Percentiles rank a stretch among this genome's conserved stretches.
phyloP scores from a whole-genome alignment of 371 early-diverging fungal genomes.

The Apophysomyces trapeziformis region DNA sequence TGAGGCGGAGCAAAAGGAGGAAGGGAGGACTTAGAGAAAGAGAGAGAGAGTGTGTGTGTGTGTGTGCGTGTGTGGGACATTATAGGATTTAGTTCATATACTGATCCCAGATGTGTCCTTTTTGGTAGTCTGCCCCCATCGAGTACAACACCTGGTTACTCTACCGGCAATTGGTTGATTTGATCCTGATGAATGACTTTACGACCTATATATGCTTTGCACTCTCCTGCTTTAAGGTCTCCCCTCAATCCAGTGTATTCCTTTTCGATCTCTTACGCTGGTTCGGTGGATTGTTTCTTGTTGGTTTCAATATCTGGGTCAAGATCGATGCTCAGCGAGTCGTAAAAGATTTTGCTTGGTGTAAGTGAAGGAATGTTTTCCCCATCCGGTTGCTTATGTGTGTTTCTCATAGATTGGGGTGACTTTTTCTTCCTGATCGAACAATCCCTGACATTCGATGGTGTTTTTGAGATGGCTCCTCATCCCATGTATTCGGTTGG shows the following conservation, averaged over 20 bases:
- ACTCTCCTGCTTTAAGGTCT: constrained; percentile 68
- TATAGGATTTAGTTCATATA: no score
- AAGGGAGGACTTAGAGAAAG: no score
- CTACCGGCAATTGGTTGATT: constrained; percentile 92
- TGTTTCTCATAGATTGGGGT: constrained; percentile 83
- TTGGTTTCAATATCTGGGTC: constrained; percentile 94
- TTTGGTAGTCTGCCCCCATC: constrained; percentile 71
- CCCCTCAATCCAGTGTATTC: constrained; percentile 53
- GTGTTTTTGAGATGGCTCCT: constrained; percentile 96
- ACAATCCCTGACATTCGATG: constrained; percentile 87
- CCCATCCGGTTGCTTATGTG: not conserved
- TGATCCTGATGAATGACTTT: constrained; percentile 93
- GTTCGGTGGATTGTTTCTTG: constrained; percentile 76
- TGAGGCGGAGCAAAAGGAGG: no score
- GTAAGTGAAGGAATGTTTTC: constrained; percentile 52
- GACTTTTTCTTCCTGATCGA: constrained; percentile 96
- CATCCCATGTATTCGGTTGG: constrained; percentile 99
- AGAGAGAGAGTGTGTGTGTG: no score
- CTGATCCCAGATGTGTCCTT: not conserved
- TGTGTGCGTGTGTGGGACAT: no score
- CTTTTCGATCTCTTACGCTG: constrained; percentile 71
- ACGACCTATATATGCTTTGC: constrained; percentile 86
- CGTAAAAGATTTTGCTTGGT: constrained; percentile 98
- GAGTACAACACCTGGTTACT: constrained; percentile 97
- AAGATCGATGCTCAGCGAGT: constrained; percentile 96